Evolutionary conservation across 495 filamentous ascomycete genomes (phyloP), one percentile per base, ranked within the genome.

Genomic region (Annulohypoxylon moriforme): DNA sequence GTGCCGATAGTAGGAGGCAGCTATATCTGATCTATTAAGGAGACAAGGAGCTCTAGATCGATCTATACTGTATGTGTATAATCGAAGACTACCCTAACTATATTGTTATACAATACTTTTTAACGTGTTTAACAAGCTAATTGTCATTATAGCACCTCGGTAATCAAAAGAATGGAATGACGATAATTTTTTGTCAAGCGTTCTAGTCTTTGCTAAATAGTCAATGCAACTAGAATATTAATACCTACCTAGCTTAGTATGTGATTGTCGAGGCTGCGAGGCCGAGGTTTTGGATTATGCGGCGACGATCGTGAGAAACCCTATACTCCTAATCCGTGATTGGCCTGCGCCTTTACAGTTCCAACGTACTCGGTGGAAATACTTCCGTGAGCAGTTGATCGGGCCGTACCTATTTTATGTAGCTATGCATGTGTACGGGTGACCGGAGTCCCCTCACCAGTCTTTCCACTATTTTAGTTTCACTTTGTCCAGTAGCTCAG

Each of bases 341-440:
- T 71, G 61, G 68, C 29, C 20, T 38, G 6, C 29, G 14, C 29
- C 11, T 47, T 50, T 31, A 22, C 46, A 36, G 56, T 60, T 70
- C 46, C 10, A 64, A 69, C 60, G 34, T 29, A 40, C 58, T 71
- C 68, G 68, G 68, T 44, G 22, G 42, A 65, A 65, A 65, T 70
- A 70, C 53, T 47, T 60, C 68, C 68, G 61, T 55, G 9, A 44
- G 33, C 8, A 52, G n/a, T 49, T 29, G 46, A 40, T 60, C 67
- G 62, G 68, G 56, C 47, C 47, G 56, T 50, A 31, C 58, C 36
- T 68, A 62, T n/a, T 36, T 68, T 5, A 18, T 55, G 24, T 55
- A 33, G 29, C 16, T 22, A 36, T 64, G 40, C 52, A 64, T 55
- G 49, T 18, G 44, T 55, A 25, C 16, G 24, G 38, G 50, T 36